Percentiles rank a stretch among this genome's conserved stretches.
These are phyloP conservation scores for Toxicodendron radicans DNA, from an alignment of 345 rosid genomes.

Conservation along the genomic window DNA sequence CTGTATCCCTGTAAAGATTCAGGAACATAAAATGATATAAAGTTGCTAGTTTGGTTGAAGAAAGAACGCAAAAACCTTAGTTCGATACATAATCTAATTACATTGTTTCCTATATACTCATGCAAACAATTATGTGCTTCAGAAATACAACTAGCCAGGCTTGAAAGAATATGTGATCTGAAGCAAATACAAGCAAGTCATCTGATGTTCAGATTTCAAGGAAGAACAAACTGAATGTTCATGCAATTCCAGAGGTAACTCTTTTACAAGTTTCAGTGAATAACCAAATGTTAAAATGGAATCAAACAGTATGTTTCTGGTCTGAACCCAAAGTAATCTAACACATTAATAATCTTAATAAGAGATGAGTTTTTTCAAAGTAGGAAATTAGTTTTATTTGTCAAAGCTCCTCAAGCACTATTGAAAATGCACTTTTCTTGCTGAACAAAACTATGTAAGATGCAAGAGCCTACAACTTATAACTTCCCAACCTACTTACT, in stretches of 20 bases:
- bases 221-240: neutral
- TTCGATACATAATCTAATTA: too few species aligned
- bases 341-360: neutral
- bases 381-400: neutral
- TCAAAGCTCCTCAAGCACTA: neutral
- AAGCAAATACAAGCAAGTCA: neutral
- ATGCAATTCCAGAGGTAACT: neutral
- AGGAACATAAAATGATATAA: constrained; percentile 9
- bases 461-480: too few species aligned
- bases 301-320: neutral
- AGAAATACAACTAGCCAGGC: neutral
- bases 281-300: neutral
- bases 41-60: neutral
- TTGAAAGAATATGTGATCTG: neutral
- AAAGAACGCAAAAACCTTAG: neutral
- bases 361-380: constrained; percentile 1
- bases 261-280: neutral
- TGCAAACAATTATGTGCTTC: neutral
- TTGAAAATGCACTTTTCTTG: neutral
- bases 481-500: too few species aligned
- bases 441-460: neutral
- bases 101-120: neutral
- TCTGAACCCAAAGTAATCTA: neutral
- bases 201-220: neutral
- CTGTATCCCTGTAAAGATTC: constrained; percentile 44